Evolutionary conservation across 2,329 filamentous ascomycete species (phyloP).

Genomic region (Fusarium staphyleae): DNA sequence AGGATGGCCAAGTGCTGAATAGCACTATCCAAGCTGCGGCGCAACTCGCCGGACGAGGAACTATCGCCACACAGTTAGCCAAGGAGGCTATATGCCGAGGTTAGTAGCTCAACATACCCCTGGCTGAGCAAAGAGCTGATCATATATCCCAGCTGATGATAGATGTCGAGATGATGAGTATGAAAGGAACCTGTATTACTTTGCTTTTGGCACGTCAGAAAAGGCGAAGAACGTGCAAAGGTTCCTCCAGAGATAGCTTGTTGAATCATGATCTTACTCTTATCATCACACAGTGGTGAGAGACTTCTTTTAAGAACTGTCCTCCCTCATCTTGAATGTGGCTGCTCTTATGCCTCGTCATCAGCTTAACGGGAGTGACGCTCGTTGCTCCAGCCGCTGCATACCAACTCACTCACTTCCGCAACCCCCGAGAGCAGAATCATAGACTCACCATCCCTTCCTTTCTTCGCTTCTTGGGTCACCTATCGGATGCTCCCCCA

Average conservation of each 20-base stretch:
- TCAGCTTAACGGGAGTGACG: background rate
- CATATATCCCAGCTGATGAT: constrained; percentile 32
- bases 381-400: constrained; percentile 18
- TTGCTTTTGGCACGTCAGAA: constrained; percentile 44
- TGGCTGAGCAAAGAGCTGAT: background rate
- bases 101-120: constrained; percentile 16
- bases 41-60: background rate
- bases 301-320: background rate
- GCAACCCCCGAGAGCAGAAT: constrained; percentile 1
- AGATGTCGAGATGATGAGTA: constrained; percentile 43
- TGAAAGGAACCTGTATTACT: constrained; percentile 47
- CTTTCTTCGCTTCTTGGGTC: constrained; percentile 9
- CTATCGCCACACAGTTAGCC: constrained; percentile 37
- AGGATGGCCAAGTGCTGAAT: constrained; percentile 33
- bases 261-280: background rate
- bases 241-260: background rate
- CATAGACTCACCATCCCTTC: constrained; percentile 16
- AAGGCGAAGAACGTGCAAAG: constrained; percentile 17
- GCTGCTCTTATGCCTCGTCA: constrained; percentile 4
- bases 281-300: background rate
- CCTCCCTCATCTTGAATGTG: background rate
- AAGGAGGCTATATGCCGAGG: constrained; percentile 45
- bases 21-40: constrained; percentile 38
- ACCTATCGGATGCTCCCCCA: constrained; percentile 20
- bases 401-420: constrained; percentile 22